These are phyloP conservation scores for Carex pumila DNA, from an alignment of 176 grass and related monocot genomes.

Conservation along the genomic window DNA sequence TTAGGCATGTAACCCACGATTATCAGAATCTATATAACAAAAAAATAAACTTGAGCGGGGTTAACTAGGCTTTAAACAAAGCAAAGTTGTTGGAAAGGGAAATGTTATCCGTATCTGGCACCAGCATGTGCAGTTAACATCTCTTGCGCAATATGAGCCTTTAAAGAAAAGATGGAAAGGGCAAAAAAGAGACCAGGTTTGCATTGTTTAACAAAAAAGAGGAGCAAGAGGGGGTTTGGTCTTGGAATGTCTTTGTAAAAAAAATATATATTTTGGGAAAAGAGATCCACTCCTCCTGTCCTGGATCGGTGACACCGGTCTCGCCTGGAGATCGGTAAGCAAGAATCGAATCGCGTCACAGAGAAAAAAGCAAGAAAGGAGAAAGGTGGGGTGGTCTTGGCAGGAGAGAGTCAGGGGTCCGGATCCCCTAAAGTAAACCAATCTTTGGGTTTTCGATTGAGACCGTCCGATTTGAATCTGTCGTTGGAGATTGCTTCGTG, in stretches of 20 bases:
- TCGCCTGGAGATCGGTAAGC: conserved; percentile 12
- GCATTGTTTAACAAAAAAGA: background rate
- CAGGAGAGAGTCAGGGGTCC: background rate
- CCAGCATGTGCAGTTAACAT: conserved; percentile 8
- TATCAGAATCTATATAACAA: background rate
- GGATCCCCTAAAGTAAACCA: no score
- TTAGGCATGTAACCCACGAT: background rate
- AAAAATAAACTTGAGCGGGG: background rate
- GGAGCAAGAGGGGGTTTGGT: background rate
- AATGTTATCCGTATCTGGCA: conserved; percentile 13
- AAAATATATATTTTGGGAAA: background rate
- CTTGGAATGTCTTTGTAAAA: background rate
- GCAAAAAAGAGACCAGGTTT: background rate
- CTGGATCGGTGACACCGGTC: conserved; percentile 11
- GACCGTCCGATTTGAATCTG: no score
- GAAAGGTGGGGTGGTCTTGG: background rate
- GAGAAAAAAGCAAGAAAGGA: background rate
- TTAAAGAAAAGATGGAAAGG: conserved; percentile 4
- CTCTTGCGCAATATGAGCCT: background rate
- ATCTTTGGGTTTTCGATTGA: no score
- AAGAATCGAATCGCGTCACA: conserved; percentile 2
- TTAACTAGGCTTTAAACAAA: background rate
- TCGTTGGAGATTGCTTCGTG: no score
- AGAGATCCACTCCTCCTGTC: background rate
- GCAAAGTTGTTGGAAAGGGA: conserved; percentile 16